Percentiles rank a stretch among this genome's conserved stretches.
phyloP scores from a whole-genome alignment of 1,284 basidiomycete species.

The Cryptococcus sp. region DNA sequence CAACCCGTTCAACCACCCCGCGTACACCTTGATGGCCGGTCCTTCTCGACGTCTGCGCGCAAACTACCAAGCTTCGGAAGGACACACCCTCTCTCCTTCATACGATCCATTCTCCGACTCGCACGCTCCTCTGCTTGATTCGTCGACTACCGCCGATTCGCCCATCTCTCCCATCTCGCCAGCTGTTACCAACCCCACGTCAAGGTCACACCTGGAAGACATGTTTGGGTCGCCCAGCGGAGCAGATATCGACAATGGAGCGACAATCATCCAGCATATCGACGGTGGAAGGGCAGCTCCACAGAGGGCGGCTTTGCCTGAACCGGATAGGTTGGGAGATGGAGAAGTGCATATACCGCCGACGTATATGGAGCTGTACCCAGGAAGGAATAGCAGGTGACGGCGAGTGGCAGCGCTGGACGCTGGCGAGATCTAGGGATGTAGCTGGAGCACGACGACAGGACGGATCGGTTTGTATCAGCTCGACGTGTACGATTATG shows the following conservation, averaged over 20 bases:
- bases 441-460: no score
- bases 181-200: neutral
- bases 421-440: no score
- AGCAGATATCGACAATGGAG: neutral
- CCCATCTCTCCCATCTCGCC: neutral
- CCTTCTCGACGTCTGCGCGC: neutral
- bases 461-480: no score
- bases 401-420: neutral
- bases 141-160: neutral
- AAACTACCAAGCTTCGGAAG: no score
- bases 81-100: neutral
- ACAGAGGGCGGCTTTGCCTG: neutral
- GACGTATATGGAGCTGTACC: slow-evolving; percentile 6
- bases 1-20: slow-evolving; percentile 9
- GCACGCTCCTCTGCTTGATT: neutral
- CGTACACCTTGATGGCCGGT: slow-evolving; percentile 1
- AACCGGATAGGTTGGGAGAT: neutral
- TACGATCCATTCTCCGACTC: neutral
- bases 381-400: neutral
- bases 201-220: neutral
- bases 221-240: neutral
- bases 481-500: neutral
- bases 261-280: slow-evolving; percentile 2
- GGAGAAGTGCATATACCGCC: slow-evolving; percentile 4
- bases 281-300: neutral